phyloP scores from a whole-genome alignment of 495 filamentous ascomycete genomes.

The Cercophora newfieldiana region DNA sequence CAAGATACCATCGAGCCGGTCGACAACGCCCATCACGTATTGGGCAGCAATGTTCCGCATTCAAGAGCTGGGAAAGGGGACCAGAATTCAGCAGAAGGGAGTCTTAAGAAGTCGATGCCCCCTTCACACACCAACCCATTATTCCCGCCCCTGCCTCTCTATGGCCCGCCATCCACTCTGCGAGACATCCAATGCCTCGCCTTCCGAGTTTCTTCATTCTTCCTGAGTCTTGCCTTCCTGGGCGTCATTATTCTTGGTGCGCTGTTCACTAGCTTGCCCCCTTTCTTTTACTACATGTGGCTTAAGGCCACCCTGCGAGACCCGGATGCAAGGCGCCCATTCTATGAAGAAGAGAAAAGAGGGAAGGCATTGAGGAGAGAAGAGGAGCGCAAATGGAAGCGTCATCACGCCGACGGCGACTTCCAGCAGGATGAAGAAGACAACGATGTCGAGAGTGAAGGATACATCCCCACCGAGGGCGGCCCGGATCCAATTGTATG shows the following conservation, averaged over 20 bases:
- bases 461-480: constrained; percentile 72
- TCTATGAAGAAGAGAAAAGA: constrained; percentile 65
- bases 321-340: constrained; percentile 61
- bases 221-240: constrained; percentile 76
- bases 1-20: not conserved
- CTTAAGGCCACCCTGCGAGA: constrained; percentile 54
- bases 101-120: constrained; percentile 48
- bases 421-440: constrained; percentile 31
- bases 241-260: constrained; percentile 73
- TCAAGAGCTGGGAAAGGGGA: not conserved
- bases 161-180: constrained; percentile 68
- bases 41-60: not conserved
- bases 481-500: constrained; percentile 75
- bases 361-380: constrained; percentile 54
- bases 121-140: constrained; percentile 74
- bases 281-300: constrained; percentile 47
- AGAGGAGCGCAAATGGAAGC: constrained; percentile 62
- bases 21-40: not conserved
- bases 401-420: constrained; percentile 34
- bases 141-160: constrained; percentile 84
- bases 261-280: constrained; percentile 59
- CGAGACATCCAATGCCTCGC: constrained; percentile 62
- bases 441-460: constrained; percentile 43
- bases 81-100: constrained; percentile 34
- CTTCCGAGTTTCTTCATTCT: constrained; percentile 65